phyloP scores from a whole-genome alignment of 495 filamentous ascomycete genomes.

The Xylona heveae region DNA sequence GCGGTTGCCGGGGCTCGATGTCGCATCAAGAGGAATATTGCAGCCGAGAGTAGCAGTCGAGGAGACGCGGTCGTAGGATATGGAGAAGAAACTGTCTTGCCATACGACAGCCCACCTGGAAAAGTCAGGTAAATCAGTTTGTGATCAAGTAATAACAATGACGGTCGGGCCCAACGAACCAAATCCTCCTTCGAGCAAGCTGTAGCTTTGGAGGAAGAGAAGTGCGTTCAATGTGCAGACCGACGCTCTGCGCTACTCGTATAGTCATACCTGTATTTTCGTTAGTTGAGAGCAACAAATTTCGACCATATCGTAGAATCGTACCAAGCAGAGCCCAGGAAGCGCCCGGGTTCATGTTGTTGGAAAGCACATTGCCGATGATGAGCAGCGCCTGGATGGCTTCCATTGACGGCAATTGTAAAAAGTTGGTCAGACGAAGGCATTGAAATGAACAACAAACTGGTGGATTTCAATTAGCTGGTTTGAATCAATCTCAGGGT shows the following conservation, averaged over 20 bases:
- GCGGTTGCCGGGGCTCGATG: constrained; percentile 19
- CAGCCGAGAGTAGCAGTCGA: constrained; percentile 27
- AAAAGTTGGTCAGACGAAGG: constrained; percentile 37
- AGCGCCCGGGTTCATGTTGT: constrained; percentile 43
- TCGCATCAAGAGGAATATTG: constrained; percentile 22
- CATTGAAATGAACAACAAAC: constrained; percentile 43
- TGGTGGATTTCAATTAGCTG: constrained; percentile 7
- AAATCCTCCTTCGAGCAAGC: constrained; percentile 22
- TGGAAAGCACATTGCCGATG: constrained; percentile 37
- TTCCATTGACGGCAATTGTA: constrained; percentile 34
- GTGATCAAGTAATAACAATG: background rate
- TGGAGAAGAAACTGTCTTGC: constrained; percentile 38
- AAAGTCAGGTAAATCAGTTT: constrained; percentile 3
- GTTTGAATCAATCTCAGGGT: background rate
- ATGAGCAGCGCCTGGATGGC: constrained; percentile 35
- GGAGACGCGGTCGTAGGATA: constrained; percentile 36
- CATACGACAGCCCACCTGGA: constrained; percentile 36
- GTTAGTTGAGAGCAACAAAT: constrained; percentile 1
- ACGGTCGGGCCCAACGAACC: constrained; percentile 11
- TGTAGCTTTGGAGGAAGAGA: constrained; percentile 20
- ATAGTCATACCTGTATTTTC: constrained; percentile 29
- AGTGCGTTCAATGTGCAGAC: constrained; percentile 30
- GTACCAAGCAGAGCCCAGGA: constrained; percentile 33
- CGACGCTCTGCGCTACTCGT: constrained; percentile 33
- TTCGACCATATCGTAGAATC: constrained; percentile 3